These are phyloP conservation scores for Starmerella bombicola DNA, from an alignment of 805 yeast species.

Conservation along the genomic window DNA sequence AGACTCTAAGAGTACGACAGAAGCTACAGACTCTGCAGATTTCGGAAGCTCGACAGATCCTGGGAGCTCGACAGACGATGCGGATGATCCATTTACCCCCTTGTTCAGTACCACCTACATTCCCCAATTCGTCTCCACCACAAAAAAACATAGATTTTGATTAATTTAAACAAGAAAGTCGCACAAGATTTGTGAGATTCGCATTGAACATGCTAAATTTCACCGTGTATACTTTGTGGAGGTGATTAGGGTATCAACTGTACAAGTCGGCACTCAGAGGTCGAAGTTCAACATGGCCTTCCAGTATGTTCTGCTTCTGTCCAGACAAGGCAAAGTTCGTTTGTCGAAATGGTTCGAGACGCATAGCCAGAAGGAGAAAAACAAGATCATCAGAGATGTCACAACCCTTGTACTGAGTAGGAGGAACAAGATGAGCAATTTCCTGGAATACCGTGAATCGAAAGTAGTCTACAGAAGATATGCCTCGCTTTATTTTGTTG, in stretches of 20 bases:
- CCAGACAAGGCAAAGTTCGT: slow-evolving; percentile 91
- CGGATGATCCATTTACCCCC: not conserved
- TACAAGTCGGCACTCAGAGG: too few relatives aligned
- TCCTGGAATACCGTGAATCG: slow-evolving; percentile 69
- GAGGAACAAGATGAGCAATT: slow-evolving; percentile 90
- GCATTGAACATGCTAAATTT: too few relatives aligned
- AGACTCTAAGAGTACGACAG: not conserved
- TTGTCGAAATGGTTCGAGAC: slow-evolving; percentile 88
- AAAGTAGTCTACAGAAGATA: slow-evolving; percentile 85
- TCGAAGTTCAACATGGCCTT: slow-evolving; percentile 66
- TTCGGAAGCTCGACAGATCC: not conserved
- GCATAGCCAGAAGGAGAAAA: slow-evolving; percentile 70
- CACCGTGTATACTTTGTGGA: too few relatives aligned
- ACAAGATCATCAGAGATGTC: slow-evolving; percentile 70
- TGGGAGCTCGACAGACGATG: not conserved
- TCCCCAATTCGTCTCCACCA: not conserved
- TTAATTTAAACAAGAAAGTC: not conserved
- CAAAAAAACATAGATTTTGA: slow-evolving; percentile 1
- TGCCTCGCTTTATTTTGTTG: slow-evolving; percentile 82
- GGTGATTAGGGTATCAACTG: too few relatives aligned
- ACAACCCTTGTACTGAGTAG: slow-evolving; percentile 75
- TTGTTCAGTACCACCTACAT: not conserved
- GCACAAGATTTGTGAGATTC: not conserved
- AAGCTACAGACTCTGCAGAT: not conserved
- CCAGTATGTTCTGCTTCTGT: slow-evolving; percentile 65